Conservation (phyloP, 2,329 filamentous ascomycete genomes). For the Pseudopyrenochaeta lycopersici region DNA sequence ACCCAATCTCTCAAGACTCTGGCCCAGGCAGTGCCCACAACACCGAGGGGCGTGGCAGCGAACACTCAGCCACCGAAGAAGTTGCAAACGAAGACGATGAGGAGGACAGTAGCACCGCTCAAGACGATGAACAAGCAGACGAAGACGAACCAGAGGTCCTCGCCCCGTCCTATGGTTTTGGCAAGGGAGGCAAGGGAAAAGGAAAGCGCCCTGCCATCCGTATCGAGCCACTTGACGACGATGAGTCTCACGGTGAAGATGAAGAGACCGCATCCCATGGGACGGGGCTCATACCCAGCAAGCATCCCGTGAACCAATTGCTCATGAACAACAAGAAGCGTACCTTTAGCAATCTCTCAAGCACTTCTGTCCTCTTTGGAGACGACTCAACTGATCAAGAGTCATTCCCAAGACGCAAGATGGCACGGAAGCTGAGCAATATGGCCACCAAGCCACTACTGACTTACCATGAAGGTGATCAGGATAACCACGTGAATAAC, state of each 20-base stretch:
- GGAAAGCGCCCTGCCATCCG: constrained; percentile 49
- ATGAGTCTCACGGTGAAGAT: constrained; percentile 40
- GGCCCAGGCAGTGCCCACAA: constrained; percentile 29
- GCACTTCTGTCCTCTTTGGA: constrained; percentile 48
- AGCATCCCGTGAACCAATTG: constrained; percentile 38
- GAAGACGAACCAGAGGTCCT: constrained; percentile 46
- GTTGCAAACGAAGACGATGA: constrained; percentile 45
- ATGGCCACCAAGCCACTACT: constrained; percentile 43
- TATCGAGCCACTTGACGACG: constrained; percentile 42
- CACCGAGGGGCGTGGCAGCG: constrained; percentile 33
- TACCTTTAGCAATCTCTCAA: constrained; percentile 51
- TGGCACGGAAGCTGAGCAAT: constrained; percentile 48
- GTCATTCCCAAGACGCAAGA: constrained; percentile 49
- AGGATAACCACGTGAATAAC: constrained; percentile 22
- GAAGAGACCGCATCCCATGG: constrained; percentile 37
- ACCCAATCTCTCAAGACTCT: constrained; percentile 25
- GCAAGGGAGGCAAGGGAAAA: constrained; percentile 45
- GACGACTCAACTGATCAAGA: constrained; percentile 42
- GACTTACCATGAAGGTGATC: constrained; percentile 42
- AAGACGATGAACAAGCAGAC: constrained; percentile 45
- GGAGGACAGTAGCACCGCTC: constrained; percentile 41
- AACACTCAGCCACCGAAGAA: constrained; percentile 39
- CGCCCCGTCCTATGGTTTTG: constrained; percentile 44
- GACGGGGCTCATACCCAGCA: constrained; percentile 41
- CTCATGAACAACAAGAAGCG: constrained; percentile 48